Evolutionary conservation across 169 alveolate species (phyloP).

Genomic region (Plasmodium yoelii): DNA sequence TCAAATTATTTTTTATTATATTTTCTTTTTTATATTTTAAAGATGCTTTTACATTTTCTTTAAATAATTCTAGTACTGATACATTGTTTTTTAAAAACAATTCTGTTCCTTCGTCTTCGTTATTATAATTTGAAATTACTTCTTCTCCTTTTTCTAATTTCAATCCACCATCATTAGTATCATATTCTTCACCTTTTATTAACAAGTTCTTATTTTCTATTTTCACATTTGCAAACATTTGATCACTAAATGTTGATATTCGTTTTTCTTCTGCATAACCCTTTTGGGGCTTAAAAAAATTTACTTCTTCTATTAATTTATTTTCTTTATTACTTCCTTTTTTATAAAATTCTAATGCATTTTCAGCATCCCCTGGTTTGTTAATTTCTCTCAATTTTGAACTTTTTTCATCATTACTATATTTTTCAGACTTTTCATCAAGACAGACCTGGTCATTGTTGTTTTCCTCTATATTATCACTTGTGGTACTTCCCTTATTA

Average conservation of each 20-base stretch:
- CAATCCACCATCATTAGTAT: background rate
- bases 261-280: conserved; percentile 19
- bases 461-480: background rate
- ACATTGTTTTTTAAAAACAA: conserved; percentile 42
- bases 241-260: conserved; percentile 49
- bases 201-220: conserved; percentile 4
- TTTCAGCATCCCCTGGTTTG: background rate
- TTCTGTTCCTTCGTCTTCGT: conserved; percentile 12
- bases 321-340: background rate
- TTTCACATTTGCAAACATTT: conserved; percentile 63
- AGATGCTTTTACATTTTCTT: conserved; percentile 45
- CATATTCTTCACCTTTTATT: conserved; percentile 6
- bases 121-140: background rate
- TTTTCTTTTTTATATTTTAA: conserved; percentile 54
- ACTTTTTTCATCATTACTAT: background rate
- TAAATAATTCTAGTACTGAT: conserved; percentile 34
- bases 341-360: background rate
- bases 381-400: background rate
- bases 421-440: too few species aligned
- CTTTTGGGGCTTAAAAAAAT: conserved; percentile 50
- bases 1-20: conserved; percentile 46
- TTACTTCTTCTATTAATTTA: conserved; percentile 19
- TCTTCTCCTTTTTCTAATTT: background rate
- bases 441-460: background rate
- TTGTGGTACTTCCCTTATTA: background rate